Percentiles rank a stretch among this genome's conserved stretches.
phyloP scores from a whole-genome alignment of 305 asterid species.

The Stenogyne calaminthoides region DNA sequence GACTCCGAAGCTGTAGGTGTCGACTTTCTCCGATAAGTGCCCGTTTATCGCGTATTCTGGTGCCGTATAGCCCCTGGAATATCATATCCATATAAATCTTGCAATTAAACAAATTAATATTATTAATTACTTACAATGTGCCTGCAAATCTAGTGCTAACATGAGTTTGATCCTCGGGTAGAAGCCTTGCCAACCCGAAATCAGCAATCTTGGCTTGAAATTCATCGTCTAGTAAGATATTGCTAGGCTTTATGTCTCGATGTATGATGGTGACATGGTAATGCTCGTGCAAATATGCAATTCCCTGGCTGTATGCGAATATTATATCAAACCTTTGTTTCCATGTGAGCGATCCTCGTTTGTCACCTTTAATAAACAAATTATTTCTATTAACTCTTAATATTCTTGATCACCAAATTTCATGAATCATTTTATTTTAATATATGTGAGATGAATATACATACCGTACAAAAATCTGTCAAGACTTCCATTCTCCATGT shows the following conservation, averaged over 20 bases:
- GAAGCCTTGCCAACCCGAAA: slow-evolving; percentile 77
- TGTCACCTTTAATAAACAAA: slow-evolving; percentile 48
- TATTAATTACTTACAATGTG: slow-evolving; percentile 56
- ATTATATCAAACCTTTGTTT: slow-evolving; percentile 67
- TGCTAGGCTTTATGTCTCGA: slow-evolving; percentile 77
- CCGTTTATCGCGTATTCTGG: slow-evolving; percentile 83
- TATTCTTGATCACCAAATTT: too few species aligned
- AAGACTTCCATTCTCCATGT: slow-evolving; percentile 83
- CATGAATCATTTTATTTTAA: too few species aligned
- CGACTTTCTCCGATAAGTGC: slow-evolving; percentile 82
- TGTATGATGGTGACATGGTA: slow-evolving; percentile 75
- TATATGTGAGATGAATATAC: background rate
- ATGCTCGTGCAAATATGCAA: slow-evolving; percentile 79
- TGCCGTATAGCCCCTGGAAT: slow-evolving; percentile 77
- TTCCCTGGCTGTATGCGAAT: slow-evolving; percentile 66
- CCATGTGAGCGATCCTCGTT: slow-evolving; percentile 64
- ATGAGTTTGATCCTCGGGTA: slow-evolving; percentile 70
- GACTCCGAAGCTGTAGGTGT: slow-evolving; percentile 73
- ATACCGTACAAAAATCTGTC: slow-evolving; percentile 68
- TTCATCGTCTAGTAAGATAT: slow-evolving; percentile 58
- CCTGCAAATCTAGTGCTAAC: slow-evolving; percentile 87
- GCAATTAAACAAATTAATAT: background rate
- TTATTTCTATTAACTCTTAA: too few species aligned
- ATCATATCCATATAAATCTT: background rate
- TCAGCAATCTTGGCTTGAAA: slow-evolving; percentile 75